Evolutionary conservation across 768 basidiomycete species (phyloP).

Genomic region (Suillus ampliporus): DNA sequence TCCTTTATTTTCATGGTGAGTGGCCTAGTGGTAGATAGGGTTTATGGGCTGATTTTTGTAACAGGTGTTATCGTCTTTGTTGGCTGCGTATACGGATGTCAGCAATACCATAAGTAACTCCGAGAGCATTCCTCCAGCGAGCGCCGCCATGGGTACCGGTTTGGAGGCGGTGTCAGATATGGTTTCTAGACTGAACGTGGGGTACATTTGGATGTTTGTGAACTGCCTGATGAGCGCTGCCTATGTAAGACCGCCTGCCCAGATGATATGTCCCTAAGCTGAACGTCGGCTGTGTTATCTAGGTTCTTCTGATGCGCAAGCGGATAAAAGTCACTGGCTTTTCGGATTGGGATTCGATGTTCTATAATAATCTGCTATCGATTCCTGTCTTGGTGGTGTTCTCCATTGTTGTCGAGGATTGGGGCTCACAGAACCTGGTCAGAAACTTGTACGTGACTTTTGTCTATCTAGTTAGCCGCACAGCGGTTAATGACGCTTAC

Average conservation of each 20-base stretch:
- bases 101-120: constrained; percentile 42
- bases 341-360: constrained; percentile 99
- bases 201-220: constrained; percentile 95
- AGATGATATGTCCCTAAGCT: not conserved
- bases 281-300: constrained; percentile 14
- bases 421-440: constrained; percentile 77
- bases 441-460: constrained; percentile 83
- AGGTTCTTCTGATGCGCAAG: constrained; percentile 97
- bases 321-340: constrained; percentile 94
- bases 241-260: constrained; percentile 63
- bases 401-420: constrained; percentile 88
- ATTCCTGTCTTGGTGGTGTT: constrained; percentile 88
- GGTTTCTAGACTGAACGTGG: constrained; percentile 67
- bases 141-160: constrained; percentile 31
- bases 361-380: constrained; percentile 95
- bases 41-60: constrained; percentile 8
- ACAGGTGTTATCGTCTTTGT: constrained; percentile 89
- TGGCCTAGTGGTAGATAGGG: constrained; percentile 4
- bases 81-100: constrained; percentile 97
- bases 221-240: constrained; percentile 92
- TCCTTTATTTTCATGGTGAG: constrained; percentile 92
- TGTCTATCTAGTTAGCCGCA: not conserved
- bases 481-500: constrained; percentile 10
- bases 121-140: constrained; percentile 30
- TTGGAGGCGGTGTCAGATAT: constrained; percentile 47